These are phyloP conservation scores for Echinosophora koreensis DNA, from an alignment of 306 rosid species.

Conservation along the genomic window DNA sequence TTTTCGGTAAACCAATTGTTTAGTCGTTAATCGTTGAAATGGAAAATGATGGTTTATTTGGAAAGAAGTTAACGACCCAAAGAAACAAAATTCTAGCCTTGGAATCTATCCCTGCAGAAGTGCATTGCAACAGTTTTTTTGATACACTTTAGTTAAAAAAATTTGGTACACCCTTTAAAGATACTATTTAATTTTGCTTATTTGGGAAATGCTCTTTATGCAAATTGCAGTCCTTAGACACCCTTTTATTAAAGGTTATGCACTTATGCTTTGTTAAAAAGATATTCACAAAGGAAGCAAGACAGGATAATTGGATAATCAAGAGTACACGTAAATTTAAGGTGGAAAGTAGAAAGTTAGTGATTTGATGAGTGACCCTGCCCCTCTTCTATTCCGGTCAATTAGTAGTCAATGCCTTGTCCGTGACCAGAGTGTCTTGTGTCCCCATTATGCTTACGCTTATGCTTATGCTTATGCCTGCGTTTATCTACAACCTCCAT, in stretches of 20 bases:
- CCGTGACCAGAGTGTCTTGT: constrained; percentile 13
- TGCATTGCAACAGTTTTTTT: not conserved
- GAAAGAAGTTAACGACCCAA: constrained; percentile 2
- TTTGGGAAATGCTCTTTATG: constrained; percentile 42
- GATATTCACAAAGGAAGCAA: constrained; percentile 32
- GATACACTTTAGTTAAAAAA: no score
- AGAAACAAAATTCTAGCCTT: not conserved
- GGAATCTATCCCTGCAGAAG: not conserved
- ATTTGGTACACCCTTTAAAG: no score
- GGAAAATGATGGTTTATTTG: not conserved
- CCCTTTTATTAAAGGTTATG: constrained; percentile 46
- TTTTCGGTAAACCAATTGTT: no score
- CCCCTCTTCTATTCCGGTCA: constrained; percentile 47
- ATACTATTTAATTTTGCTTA: not conserved
- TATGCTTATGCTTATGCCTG: no score
- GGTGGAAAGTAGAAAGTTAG: constrained; percentile 84
- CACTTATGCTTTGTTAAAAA: constrained; percentile 41
- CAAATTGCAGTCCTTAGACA: constrained; percentile 35
- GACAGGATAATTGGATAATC: constrained; percentile 36
- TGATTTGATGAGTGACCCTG: constrained; percentile 40
- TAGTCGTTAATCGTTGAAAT: not conserved
- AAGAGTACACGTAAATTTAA: constrained; percentile 60
- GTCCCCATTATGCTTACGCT: constrained; percentile 46
- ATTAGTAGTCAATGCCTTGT: constrained; percentile 53
- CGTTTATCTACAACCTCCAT: constrained; percentile 36